Evolutionary conservation across 352 stramenopile genomes (phyloP).

Genomic region (Phytophthora melonis): DNA sequence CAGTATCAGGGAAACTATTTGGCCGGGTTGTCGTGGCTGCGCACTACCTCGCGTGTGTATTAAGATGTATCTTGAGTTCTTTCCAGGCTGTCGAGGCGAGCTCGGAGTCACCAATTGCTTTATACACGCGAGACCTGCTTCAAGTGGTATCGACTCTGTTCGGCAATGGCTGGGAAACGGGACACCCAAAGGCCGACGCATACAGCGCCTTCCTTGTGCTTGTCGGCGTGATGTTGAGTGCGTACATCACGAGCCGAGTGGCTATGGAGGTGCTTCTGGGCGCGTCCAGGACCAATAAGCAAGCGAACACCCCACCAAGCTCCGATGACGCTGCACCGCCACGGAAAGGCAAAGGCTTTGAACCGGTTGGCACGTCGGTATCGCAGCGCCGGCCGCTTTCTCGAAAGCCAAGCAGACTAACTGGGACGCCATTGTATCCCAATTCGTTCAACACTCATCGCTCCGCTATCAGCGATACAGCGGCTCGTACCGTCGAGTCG

Average conservation of each 20-base stretch:
- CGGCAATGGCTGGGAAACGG: neutral
- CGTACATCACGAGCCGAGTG: slow-evolving; percentile 2
- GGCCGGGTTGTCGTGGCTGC: neutral
- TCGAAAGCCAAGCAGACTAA: neutral
- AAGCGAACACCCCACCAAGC: neutral
- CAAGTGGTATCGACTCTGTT: neutral
- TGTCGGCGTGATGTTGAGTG: neutral
- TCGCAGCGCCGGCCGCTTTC: neutral
- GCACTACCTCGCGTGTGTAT: neutral
- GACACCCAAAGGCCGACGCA: neutral
- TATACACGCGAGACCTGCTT: neutral
- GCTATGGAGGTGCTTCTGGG: neutral
- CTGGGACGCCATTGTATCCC: neutral
- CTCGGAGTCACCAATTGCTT: neutral
- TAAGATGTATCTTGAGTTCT: neutral
- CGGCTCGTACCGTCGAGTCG: neutral
- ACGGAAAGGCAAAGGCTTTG: neutral
- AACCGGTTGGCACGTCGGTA: neutral
- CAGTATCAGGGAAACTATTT: neutral
- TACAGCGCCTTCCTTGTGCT: slow-evolving; percentile 2
- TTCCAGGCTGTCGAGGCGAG: neutral
- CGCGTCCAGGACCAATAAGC: neutral
- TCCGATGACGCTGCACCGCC: neutral
- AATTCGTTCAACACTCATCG: neutral
- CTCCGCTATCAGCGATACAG: neutral